Conservation (phyloP, 768 basidiomycete species). For the Trametes maxima region DNA sequence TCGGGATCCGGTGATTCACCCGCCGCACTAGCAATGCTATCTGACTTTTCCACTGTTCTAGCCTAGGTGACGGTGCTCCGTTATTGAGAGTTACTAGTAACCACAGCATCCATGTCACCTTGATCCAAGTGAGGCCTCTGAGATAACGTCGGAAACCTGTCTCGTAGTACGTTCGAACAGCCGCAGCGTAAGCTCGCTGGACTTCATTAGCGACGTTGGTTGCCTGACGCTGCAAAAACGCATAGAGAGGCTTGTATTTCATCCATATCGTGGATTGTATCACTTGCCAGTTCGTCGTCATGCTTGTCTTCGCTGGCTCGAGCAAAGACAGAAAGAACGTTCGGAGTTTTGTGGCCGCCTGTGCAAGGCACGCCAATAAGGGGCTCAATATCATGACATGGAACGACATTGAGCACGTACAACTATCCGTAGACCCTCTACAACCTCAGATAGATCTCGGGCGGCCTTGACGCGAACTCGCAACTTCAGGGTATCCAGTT, state of each 20-base stretch:
- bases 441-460: slow-evolving; percentile 77
- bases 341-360: slow-evolving; percentile 91
- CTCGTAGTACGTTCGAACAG: slow-evolving; percentile 91
- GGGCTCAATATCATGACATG: not conserved
- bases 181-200: slow-evolving; percentile 81
- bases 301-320: slow-evolving; percentile 77
- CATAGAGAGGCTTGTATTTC: slow-evolving; percentile 80
- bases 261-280: slow-evolving; percentile 86
- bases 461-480: slow-evolving; percentile 87
- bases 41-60: slow-evolving; percentile 69
- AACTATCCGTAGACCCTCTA: slow-evolving; percentile 86
- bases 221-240: slow-evolving; percentile 84
- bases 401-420: slow-evolving; percentile 47
- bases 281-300: slow-evolving; percentile 92
- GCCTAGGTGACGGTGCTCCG: slow-evolving; percentile 42
- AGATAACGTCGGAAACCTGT: slow-evolving; percentile 92
- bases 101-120: slow-evolving; percentile 47
- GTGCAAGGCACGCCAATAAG: not conserved
- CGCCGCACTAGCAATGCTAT: slow-evolving; percentile 56
- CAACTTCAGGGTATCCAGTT: slow-evolving; percentile 65
- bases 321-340: slow-evolving; percentile 83
- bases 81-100: not conserved
- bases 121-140: slow-evolving; percentile 77
- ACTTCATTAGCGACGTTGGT: slow-evolving; percentile 83
- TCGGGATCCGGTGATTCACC: slow-evolving; percentile 41